phyloP scores from a whole-genome alignment of 2,329 filamentous ascomycete genomes.

The Calonectria hongkongensis region DNA sequence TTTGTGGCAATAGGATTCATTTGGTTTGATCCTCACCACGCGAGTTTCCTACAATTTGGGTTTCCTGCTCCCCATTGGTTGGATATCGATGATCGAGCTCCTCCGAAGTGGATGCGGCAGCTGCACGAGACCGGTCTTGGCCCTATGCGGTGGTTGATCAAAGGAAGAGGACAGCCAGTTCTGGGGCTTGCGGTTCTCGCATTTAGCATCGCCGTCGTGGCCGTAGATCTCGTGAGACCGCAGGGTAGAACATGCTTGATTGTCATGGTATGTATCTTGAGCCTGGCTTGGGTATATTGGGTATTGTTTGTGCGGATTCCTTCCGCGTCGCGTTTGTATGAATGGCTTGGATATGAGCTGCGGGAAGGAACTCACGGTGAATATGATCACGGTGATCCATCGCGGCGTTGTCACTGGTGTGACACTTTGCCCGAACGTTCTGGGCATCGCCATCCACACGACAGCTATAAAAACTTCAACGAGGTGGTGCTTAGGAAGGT shows the following conservation, averaged over 20 bases:
- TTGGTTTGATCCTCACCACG: slow-evolving; percentile 2
- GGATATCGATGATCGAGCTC: background rate
- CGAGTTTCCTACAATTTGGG: background rate
- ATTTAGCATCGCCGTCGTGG: background rate
- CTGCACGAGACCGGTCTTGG: background rate
- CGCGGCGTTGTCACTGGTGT: background rate
- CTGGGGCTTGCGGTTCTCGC: background rate
- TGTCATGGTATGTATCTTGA: background rate
- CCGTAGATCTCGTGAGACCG: background rate
- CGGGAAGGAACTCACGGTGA: background rate
- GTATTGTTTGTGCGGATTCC: background rate
- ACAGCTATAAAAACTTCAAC: background rate
- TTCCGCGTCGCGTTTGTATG: background rate
- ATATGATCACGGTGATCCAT: background rate
- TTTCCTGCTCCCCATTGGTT: background rate
- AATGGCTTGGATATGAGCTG: background rate
- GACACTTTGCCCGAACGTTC: background rate
- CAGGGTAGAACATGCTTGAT: background rate
- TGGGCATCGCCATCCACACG: background rate
- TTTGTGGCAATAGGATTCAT: background rate
- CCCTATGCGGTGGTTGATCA: background rate
- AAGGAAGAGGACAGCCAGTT: background rate
- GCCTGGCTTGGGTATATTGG: background rate
- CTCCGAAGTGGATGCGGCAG: background rate
- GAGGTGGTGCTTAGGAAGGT: background rate